These are phyloP conservation scores for Acrasis kona DNA, from an alignment of 78 protist genomes.

Conservation along the genomic window DNA sequence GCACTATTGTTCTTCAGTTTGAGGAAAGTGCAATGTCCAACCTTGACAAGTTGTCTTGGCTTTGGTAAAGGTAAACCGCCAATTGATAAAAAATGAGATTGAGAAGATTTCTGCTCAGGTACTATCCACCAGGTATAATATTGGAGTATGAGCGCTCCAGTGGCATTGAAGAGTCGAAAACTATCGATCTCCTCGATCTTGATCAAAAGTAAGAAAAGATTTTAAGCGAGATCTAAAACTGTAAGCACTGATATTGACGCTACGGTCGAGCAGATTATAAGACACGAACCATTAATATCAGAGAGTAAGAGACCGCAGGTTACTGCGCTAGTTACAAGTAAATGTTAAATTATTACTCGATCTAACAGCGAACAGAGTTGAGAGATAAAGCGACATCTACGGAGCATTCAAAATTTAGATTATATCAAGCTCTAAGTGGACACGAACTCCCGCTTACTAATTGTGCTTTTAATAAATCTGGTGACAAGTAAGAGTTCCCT, in stretches of 20 bases:
- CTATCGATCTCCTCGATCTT: background rate
- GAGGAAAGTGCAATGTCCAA: too few relatives aligned
- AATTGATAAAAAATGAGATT: constrained; percentile 2
- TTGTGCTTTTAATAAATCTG: constrained; percentile 54
- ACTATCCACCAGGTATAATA: constrained; percentile 68
- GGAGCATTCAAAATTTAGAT: constrained; percentile 29
- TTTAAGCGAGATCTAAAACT: background rate
- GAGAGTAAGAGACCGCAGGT: too few relatives aligned
- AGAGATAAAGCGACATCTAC: background rate
- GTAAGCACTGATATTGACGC: background rate
- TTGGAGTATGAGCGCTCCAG: constrained; percentile 57
- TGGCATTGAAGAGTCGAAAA: background rate
- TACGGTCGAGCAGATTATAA: background rate
- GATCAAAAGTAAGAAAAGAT: background rate
- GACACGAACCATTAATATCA: background rate
- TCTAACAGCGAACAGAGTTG: background rate
- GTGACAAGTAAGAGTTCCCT: too few relatives aligned
- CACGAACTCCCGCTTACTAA: constrained; percentile 70
- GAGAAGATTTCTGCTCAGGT: constrained; percentile 48
- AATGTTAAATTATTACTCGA: background rate
- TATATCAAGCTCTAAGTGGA: constrained; percentile 45
- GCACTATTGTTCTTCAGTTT: too few relatives aligned
- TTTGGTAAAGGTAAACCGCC: too few relatives aligned
- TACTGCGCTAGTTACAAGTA: background rate
- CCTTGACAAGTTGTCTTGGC: too few relatives aligned